Base-by-base conservation (phyloP, 768 basidiomycete species). In the Suillus americanus region DNA sequence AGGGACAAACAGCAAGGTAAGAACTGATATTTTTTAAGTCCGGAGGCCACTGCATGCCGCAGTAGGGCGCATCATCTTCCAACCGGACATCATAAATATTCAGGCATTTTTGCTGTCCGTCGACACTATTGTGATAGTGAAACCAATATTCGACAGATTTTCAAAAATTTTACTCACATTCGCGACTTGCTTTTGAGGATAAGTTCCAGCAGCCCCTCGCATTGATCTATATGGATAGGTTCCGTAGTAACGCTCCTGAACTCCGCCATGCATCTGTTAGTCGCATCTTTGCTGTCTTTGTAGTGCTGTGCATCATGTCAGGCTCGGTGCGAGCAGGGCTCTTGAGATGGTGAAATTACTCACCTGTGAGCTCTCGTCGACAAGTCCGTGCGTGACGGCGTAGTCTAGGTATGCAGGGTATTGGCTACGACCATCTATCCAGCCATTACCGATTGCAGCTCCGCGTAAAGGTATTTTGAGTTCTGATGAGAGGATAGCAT, bases 31-130 rank as follows among this genome's bases (percentile, higher is more conserved):
- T 85, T 3, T 82, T 75, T 56, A 99, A 86, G 71, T 95, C 94
- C 40, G 89, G 89, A 8, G 96, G 97, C 97, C 96, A 99, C 78
- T 95, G 97, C 94, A 97, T 92, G 3, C 97, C 97, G 75, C 97
- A 99, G 1, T 87, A 90, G 20, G 97, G 97, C 41, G 74, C 79
- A 14, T 84, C 83, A 73, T 99, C 97, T 62, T 92, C 88, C n/a
- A 91, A 79, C 30, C 97, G 91, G 16, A 98, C 86, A 72, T 99
- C 97, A 69, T 99, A 99, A 45, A 98, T 87, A 74, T 99, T 99
- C 66, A 96, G 79, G 73, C 97, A 99, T 78, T 88, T 89, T 33
- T 83, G 77, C 67, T 82, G 79, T 13, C 88, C 92, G 60, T 93
- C 82, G 48, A 88, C 80, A 43, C 92, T 95, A 68, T 30, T 25